Conservation (phyloP, 177 flowering plant genomes). For the Vitis hybrid region DNA sequence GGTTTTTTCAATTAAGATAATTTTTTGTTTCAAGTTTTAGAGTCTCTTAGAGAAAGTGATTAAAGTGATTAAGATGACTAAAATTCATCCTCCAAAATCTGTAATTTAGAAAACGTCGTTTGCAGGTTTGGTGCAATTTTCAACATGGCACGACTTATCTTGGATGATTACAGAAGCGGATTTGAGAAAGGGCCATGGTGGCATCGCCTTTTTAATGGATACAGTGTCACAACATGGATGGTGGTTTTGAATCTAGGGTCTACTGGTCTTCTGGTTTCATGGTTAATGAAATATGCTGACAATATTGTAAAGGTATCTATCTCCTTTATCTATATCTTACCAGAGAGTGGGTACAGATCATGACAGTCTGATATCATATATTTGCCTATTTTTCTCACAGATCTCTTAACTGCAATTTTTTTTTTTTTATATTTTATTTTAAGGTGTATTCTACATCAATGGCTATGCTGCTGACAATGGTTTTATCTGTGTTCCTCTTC, state of each 20-base stretch:
- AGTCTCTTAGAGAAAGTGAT: too few relatives aligned
- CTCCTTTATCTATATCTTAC: background rate
- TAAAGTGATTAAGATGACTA: too few relatives aligned
- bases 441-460: slow-evolving; percentile 96
- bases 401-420: too few relatives aligned
- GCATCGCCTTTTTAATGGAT: slow-evolving; percentile 88
- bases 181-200: slow-evolving; percentile 97
- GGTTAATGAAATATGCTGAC: slow-evolving; percentile 98
- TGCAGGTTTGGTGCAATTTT: slow-evolving; percentile 84
- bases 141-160: slow-evolving; percentile 72
- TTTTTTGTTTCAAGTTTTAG: too few relatives aligned
- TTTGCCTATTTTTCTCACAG: too few relatives aligned
- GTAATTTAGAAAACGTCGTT: background rate
- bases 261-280: slow-evolving; percentile 90
- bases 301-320: slow-evolving; percentile 82
- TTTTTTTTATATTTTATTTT: too few relatives aligned
- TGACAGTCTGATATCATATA: too few relatives aligned
- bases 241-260: slow-evolving; percentile 95
- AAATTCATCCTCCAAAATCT: too few relatives aligned
- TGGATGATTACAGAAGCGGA: slow-evolving; percentile 82
- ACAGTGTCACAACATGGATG: slow-evolving; percentile 83
- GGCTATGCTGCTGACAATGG: slow-evolving; percentile 98
- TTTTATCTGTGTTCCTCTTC: slow-evolving; percentile 78
- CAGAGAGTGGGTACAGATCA: too few relatives aligned
- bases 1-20: too few relatives aligned